These are phyloP conservation scores for Chlorella sp. DNA, from an alignment of 139 green algal genomes.

Conservation along the genomic window DNA sequence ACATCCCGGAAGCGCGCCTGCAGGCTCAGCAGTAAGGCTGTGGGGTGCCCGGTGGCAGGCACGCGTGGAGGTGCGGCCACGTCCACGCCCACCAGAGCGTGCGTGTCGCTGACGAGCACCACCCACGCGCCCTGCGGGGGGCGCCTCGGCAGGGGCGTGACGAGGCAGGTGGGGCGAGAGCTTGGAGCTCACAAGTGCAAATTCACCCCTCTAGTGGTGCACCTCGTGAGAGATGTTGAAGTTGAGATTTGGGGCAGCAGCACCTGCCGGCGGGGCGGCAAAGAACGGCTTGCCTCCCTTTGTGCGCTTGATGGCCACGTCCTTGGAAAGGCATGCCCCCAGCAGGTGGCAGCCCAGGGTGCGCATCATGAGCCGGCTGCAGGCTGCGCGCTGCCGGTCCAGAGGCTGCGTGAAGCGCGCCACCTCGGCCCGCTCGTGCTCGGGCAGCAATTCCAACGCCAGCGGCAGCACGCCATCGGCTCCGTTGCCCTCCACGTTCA, in stretches of 20 bases:
- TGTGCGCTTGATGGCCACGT: conserved; percentile 39
- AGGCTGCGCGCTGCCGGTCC: neutral
- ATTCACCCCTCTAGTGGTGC: no score
- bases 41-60: no score
- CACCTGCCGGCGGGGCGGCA: neutral
- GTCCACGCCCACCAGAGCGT: conserved; percentile 9
- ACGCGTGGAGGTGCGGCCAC: conserved; percentile 12
- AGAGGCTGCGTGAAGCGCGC: neutral
- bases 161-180: no score
- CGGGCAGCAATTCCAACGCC: no score
- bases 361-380: neutral
- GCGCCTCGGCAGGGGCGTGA: no score
- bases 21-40: no score
- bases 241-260: conserved; percentile 15
- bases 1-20: no score
- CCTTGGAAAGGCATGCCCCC: neutral
- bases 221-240: conserved; percentile 41
- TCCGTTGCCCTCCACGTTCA: no score
- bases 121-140: conserved; percentile 20
- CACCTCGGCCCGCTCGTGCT: neutral
- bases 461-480: no score
- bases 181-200: no score
- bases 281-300: conserved; percentile 53
- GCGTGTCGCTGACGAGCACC: conserved; percentile 12
- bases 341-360: neutral